Evolutionary conservation across 805 yeast genomes (phyloP), one percentile per base, ranked within the genome.

Genomic region (Barnettozyma sp.): DNA sequence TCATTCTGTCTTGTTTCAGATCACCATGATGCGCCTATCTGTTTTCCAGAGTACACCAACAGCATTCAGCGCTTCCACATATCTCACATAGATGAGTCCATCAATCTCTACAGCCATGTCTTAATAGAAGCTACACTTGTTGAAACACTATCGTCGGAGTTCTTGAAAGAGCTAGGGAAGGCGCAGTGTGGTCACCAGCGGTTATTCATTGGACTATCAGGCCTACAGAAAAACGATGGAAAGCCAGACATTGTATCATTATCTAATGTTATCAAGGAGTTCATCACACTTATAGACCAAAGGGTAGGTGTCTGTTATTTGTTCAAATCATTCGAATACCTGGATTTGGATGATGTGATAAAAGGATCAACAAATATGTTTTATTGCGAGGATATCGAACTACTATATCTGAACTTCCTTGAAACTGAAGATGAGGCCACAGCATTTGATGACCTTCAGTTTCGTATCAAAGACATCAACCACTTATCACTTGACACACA

Each of bases 1-100:
- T n/a, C n/a, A n/a, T 22, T 22, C 12, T 31, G 34, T 22, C 27
- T 31, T 5, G 15, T 31, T 11, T 22, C 34, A 13, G 34, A 31
- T 13, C 34, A 31, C 11, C 16, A 31, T 13, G 21, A 16, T 7
- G n/a, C 18, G 17, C 34, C 27, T 4, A 9, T 13, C n/a, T 31
- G 14, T n/a, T 31, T 22, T 22, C 14, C 17, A 4, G n/a, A n/a
- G 18, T 31, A 15, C 6, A 22, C 11, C 16, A 21, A n/a, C n/a
- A n/a, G n/a, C 14, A 14, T 22, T 19, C 19, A 11, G 21, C 24
- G 34, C n/a, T 16, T 22, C 15, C 14, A 14, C 14, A 10, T 22
- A 7, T 15, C 20, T 5, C 17, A 31, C 22, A 12, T 16, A 22
- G 27, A 11, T n/a, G 19, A 22, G 4, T 18, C n/a, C n/a, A n/a